Conservation (phyloP, 371 early-diverging fungal species). For the Rhizopus delemar region DNA sequence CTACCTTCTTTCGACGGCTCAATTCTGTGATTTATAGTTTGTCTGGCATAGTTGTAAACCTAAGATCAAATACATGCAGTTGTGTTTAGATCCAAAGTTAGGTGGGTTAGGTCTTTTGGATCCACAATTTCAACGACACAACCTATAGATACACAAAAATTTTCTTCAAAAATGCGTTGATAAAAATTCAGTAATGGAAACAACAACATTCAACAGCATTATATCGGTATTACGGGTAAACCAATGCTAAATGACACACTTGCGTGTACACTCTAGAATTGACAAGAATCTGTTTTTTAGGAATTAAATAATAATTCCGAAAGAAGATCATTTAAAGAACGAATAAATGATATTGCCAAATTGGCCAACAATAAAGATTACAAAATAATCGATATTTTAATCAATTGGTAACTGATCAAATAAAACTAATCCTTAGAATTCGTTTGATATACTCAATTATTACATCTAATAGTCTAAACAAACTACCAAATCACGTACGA, state of each 20-base stretch:
- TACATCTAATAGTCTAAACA: constrained; percentile 20
- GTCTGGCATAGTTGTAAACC: too few species aligned
- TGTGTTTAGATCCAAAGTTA: too few species aligned
- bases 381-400: constrained; percentile 15
- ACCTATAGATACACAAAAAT: constrained; percentile 12
- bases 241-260: constrained; percentile 7
- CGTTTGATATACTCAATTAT: constrained; percentile 16
- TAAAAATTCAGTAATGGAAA: constrained; percentile 6
- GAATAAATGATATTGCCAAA: constrained; percentile 17
- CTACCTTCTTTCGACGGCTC: too few species aligned
- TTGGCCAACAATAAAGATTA: constrained; percentile 11
- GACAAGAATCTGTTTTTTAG: constrained; percentile 16
- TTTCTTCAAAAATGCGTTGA: constrained; percentile 7
- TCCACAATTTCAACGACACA: too few species aligned
- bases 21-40: too few species aligned
- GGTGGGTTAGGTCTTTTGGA: too few species aligned
- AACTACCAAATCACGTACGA: constrained; percentile 15
- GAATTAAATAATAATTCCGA: constrained; percentile 7
- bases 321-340: constrained; percentile 15
- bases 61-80: too few species aligned
- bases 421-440: constrained; percentile 17
- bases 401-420: constrained; percentile 22
- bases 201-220: constrained; percentile 7
- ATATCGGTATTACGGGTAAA: constrained; percentile 4
- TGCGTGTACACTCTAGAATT: constrained; percentile 12